phyloP scores from a whole-genome alignment of 1,284 basidiomycete species.

The Vanrija pseudolonga region DNA sequence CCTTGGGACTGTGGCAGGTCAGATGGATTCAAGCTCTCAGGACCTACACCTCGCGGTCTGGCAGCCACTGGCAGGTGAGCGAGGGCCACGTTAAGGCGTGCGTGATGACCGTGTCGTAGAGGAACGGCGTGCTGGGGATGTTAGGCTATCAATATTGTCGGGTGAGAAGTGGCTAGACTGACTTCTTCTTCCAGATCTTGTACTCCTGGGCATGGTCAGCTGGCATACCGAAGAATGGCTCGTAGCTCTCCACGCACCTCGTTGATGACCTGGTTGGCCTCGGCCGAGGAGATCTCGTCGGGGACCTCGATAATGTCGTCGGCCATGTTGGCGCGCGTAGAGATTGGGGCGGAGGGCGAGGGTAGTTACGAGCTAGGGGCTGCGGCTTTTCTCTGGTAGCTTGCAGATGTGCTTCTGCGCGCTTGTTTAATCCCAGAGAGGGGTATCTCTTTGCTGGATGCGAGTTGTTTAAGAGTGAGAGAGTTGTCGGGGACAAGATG shows the following conservation, averaged over 20 bases:
- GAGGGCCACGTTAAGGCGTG: conserved; percentile 98
- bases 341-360: background rate
- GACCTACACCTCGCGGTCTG: conserved; percentile 85
- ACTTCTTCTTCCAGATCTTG: conserved; percentile 76
- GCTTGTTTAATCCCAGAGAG: too few species aligned
- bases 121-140: conserved; percentile 66
- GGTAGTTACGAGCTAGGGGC: background rate
- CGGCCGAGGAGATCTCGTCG: conserved; percentile 54
- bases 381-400: too few species aligned
- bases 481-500: too few species aligned
- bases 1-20: conserved; percentile 55
- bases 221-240: background rate
- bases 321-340: conserved; percentile 19
- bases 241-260: conserved; percentile 59
- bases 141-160: background rate
- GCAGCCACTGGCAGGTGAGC: conserved; percentile 98
- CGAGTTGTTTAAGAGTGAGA: too few species aligned
- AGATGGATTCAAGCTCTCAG: background rate
- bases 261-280: conserved; percentile 84
- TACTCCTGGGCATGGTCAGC: conserved; percentile 49
- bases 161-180: background rate
- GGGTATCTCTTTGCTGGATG: too few species aligned
- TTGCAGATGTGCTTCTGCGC: too few species aligned
- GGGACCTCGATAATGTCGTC: conserved; percentile 51
- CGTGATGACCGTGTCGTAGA: conserved; percentile 96